A percentile compares a stretch with the other conserved stretches of the same genome.
Conservation (phyloP, 2,329 filamentous ascomycete species). For the Stachybotrys chlorohalonatus region DNA sequence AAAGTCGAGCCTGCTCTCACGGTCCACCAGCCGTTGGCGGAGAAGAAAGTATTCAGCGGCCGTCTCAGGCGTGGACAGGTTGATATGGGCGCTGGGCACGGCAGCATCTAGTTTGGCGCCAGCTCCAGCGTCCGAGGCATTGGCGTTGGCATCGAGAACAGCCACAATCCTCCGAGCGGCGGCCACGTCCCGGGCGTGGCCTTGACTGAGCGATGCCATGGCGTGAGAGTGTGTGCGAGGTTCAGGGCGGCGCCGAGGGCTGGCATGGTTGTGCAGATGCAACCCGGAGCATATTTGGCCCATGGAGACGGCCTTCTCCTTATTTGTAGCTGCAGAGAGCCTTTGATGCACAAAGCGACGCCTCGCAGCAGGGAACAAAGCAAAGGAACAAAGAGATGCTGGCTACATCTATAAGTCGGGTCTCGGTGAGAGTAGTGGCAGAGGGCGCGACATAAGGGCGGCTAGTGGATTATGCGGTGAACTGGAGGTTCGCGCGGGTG, state of each 20-base stretch:
- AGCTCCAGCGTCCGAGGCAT: background rate
- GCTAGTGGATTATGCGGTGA: background rate
- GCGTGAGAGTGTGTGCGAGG: background rate
- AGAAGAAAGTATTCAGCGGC: constrained; percentile 19
- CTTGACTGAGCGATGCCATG: background rate
- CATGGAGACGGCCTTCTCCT: background rate
- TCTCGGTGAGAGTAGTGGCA: background rate
- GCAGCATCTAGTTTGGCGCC: background rate
- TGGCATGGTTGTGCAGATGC: background rate
- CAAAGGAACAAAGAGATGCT: background rate
- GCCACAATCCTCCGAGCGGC: constrained; percentile 14
- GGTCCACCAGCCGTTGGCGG: constrained; percentile 17
- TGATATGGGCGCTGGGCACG: background rate
- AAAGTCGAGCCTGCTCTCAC: constrained; percentile 29
- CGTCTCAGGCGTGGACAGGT: constrained; percentile 2
- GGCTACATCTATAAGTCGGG: background rate
- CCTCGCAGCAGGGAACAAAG: background rate
- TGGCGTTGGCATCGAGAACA: constrained; percentile 12
- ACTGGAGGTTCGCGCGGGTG: background rate
- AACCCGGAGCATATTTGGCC: background rate
- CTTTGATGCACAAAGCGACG: background rate
- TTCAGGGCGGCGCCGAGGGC: background rate
- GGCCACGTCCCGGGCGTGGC: constrained; percentile 5
- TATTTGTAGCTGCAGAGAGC: too few relatives aligned
- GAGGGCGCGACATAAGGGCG: background rate